Percentiles rank a stretch among this genome's conserved stretches.
These are phyloP conservation scores for Mallotus nudiflorus DNA, from an alignment of 345 rosid species.

Conservation along the genomic window DNA sequence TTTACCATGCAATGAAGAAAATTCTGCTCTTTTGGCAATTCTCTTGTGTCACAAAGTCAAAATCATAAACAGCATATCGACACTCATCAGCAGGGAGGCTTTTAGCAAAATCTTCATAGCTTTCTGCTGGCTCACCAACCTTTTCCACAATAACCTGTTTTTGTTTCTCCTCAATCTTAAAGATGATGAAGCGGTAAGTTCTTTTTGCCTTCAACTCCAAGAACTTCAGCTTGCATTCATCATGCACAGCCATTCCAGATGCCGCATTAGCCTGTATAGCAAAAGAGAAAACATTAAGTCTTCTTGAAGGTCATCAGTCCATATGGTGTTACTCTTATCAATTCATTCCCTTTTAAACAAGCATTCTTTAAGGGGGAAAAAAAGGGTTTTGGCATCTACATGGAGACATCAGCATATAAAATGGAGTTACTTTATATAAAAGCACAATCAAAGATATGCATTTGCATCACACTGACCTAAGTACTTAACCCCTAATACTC, in stretches of 20 bases:
- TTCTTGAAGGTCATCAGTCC: background rate
- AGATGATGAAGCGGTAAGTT: slow-evolving; percentile 52
- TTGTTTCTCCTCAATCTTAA: slow-evolving; percentile 58
- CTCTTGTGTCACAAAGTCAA: slow-evolving; percentile 59
- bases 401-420: background rate
- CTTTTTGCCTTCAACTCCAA: slow-evolving; percentile 57
- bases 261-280: slow-evolving; percentile 48
- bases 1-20: slow-evolving; percentile 57
- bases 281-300: background rate
- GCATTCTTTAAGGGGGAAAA: background rate
- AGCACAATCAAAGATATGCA: background rate
- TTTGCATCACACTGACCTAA: background rate
- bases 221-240: slow-evolving; percentile 58
- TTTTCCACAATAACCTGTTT: slow-evolving; percentile 58
- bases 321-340: background rate
- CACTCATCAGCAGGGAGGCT: slow-evolving; percentile 55
- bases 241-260: slow-evolving; percentile 62
- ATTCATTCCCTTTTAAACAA: background rate
- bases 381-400: background rate
- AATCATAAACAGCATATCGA: slow-evolving; percentile 46
- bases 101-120: slow-evolving; percentile 49
- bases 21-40: slow-evolving; percentile 56
- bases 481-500: background rate
- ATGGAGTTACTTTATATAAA: background rate
- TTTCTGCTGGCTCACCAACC: slow-evolving; percentile 48